These are phyloP conservation scores for Phytopythium oedochilum DNA, from an alignment of 352 stramenopile species.

Conservation along the genomic window DNA sequence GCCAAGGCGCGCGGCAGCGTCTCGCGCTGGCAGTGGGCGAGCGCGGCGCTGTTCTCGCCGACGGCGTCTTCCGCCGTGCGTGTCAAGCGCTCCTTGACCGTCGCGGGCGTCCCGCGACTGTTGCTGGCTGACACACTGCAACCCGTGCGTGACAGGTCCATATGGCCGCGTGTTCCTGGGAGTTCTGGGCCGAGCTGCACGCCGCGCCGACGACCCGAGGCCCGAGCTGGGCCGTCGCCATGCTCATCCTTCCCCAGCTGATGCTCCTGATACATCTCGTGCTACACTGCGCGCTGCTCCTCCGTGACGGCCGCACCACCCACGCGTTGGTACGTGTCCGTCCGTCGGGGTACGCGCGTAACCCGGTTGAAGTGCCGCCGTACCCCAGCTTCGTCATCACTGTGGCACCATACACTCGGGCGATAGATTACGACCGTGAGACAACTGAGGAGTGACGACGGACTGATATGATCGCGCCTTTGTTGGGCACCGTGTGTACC, in stretches of 20 bases:
- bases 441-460: neutral
- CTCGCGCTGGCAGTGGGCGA: neutral
- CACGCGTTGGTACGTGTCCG: slow-evolving; percentile 1
- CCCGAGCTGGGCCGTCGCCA: slow-evolving; percentile 2
- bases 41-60: neutral
- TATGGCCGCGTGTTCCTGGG: slow-evolving; percentile 7
- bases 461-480: neutral
- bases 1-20: neutral
- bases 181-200: slow-evolving; percentile 7
- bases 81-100: neutral
- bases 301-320: neutral
- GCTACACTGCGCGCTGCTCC: slow-evolving; percentile 4
- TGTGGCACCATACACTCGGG: neutral
- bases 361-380: neutral
- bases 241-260: slow-evolving; percentile 14
- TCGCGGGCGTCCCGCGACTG: neutral
- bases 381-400: neutral
- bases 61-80: neutral
- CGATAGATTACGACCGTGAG: neutral
- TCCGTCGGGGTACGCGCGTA: neutral
- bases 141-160: neutral
- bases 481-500: neutral
- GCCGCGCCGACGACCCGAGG: neutral
- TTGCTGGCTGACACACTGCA: neutral
- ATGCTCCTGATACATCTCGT: slow-evolving; percentile 7